Evolutionary conservation across 768 basidiomycete genomes (phyloP).

Genomic region (Pleurotus djamor): DNA sequence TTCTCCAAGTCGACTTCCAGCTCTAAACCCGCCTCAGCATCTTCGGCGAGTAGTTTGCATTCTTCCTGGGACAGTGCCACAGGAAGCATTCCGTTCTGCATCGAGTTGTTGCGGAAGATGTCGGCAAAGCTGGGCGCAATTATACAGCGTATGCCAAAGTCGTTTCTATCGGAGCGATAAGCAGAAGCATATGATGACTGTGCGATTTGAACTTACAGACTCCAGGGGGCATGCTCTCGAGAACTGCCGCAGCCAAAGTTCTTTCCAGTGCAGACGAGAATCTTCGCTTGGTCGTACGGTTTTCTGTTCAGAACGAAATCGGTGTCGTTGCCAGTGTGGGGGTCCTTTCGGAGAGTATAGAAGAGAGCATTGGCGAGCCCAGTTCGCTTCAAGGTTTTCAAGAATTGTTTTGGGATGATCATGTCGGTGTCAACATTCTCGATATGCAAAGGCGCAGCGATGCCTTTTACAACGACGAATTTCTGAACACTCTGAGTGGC

Average conservation of each 20-base stretch:
- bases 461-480: constrained; percentile 70
- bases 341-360: constrained; percentile 76
- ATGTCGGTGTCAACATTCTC: constrained; percentile 91
- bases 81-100: constrained; percentile 94
- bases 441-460: constrained; percentile 77
- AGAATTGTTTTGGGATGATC: constrained; percentile 93
- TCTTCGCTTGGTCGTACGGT: constrained; percentile 73
- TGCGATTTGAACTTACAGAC: constrained; percentile 52
- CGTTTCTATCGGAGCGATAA: constrained; percentile 46
- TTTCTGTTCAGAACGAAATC: constrained; percentile 83
- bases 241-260: constrained; percentile 94
- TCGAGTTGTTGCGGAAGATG: constrained; percentile 85
- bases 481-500: constrained; percentile 52
- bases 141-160: constrained; percentile 87
- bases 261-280: constrained; percentile 79
- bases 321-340: constrained; percentile 75
- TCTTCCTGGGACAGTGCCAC: constrained; percentile 67
- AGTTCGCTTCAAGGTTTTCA: constrained; percentile 90
- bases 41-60: constrained; percentile 70
- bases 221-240: constrained; percentile 90
- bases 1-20: constrained; percentile 86
- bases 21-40: constrained; percentile 73
- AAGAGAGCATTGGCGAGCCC: constrained; percentile 84
- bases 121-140: constrained; percentile 91
- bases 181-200: not conserved